Percentiles rank a stretch among this genome's conserved stretches.
phyloP scores from a whole-genome alignment of 495 filamentous ascomycete genomes.

The Neurospora sp. region DNA sequence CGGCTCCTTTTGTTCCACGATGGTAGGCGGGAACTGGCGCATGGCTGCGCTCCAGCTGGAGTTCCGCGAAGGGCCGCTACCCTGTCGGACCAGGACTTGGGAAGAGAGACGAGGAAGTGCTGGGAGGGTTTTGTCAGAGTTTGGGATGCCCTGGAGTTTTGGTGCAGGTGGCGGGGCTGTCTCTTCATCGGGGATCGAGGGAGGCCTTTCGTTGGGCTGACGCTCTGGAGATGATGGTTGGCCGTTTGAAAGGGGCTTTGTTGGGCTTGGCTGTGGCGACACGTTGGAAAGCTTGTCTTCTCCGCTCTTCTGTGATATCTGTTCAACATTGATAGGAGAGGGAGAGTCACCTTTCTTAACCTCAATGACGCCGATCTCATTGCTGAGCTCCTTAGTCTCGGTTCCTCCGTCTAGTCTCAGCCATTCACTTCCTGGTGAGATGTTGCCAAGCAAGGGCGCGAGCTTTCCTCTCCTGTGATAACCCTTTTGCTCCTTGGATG shows the following conservation, averaged over 20 bases:
- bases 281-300: not conserved
- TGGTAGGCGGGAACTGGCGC: constrained; percentile 10
- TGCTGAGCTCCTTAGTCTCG: constrained; percentile 8
- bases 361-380: constrained; percentile 6
- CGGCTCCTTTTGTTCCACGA: constrained; percentile 24
- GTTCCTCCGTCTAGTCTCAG: constrained; percentile 1
- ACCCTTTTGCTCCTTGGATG: constrained; percentile 32
- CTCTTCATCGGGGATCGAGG: not conserved
- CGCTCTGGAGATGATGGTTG: not conserved
- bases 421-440: not conserved
- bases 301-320: not conserved
- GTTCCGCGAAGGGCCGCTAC: not conserved
- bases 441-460: not conserved
- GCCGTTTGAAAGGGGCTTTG: not conserved
- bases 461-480: not conserved
- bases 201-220: not conserved
- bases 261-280: not conserved
- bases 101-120: not conserved
- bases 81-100: not conserved
- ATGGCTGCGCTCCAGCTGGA: not conserved
- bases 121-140: not conserved
- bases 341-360: not conserved
- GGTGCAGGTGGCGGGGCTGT: not conserved
- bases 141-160: not conserved
- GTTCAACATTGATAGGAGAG: not conserved